Percentiles rank a stretch among this genome's conserved stretches.
These are phyloP conservation scores for Zygosaccharomyces sapae DNA, from an alignment of 1,139 yeast genomes.

Conservation along the genomic window DNA sequence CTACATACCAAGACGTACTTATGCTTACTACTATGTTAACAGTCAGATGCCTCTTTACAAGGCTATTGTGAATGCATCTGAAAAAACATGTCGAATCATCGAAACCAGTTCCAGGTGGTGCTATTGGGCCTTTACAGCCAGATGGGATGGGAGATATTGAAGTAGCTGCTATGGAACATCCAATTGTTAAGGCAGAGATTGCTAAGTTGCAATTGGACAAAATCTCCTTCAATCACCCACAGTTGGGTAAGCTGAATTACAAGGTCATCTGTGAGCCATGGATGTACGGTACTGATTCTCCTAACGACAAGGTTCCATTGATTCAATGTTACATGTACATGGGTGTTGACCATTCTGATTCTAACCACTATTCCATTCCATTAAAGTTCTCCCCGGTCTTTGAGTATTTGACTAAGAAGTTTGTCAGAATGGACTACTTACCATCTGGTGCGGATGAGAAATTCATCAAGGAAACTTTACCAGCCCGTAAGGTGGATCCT, in stretches of 20 bases:
- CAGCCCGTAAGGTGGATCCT: constrained; percentile 53
- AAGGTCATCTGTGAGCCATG: constrained; percentile 73
- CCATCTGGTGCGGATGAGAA: constrained; percentile 70
- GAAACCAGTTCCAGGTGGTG: constrained; percentile 53
- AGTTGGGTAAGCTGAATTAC: constrained; percentile 32
- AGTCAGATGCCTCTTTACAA: constrained; percentile 58
- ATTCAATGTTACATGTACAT: constrained; percentile 78
- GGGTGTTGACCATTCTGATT: constrained; percentile 67
- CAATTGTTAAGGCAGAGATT: constrained; percentile 56
- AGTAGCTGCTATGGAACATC: constrained; percentile 49
- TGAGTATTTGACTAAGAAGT: constrained; percentile 60
- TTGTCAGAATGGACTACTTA: constrained; percentile 72
- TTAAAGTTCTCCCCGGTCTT: constrained; percentile 78
- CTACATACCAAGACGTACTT: constrained; percentile 59
- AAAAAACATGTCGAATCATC: constrained; percentile 59
- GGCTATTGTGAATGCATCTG: constrained; percentile 65
- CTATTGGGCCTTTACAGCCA: constrained; percentile 70
- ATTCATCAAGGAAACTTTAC: constrained; percentile 50
- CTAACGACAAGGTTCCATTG: constrained; percentile 50
- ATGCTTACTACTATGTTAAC: constrained; percentile 59
- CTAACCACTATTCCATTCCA: constrained; percentile 82
- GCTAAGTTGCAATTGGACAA: constrained; percentile 51
- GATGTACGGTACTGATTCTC: constrained; percentile 81
- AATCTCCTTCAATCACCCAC: constrained; percentile 39
- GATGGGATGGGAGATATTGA: constrained; percentile 62